These are phyloP conservation scores for Eucalyptus albens DNA, from an alignment of 345 rosid species.

Conservation along the genomic window DNA sequence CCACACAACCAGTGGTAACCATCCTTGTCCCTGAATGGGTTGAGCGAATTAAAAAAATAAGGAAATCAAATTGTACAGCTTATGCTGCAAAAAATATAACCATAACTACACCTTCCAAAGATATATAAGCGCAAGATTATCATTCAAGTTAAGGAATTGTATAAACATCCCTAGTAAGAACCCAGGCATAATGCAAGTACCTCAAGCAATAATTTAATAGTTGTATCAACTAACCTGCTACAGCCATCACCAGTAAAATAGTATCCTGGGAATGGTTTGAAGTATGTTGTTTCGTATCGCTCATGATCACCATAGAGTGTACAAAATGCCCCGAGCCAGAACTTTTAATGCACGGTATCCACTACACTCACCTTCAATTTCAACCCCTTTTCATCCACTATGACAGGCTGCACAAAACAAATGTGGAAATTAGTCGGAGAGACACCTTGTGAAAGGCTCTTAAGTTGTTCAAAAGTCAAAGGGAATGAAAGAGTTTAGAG, in stretches of 20 bases:
- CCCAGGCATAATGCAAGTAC: no score
- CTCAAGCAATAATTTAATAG: no score
- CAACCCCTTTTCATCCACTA: slow-evolving; percentile 96
- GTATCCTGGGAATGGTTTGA: slow-evolving; percentile 79
- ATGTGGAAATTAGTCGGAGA: background rate
- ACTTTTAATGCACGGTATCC: slow-evolving; percentile 76
- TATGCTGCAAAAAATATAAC: no score
- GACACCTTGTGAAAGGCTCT: background rate
- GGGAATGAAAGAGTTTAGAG: background rate
- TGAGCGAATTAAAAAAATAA: no score
- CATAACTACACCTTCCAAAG: no score
- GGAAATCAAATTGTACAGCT: no score
- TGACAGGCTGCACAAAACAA: slow-evolving; percentile 45
- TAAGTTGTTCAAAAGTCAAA: background rate
- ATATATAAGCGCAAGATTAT: no score
- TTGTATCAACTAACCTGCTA: slow-evolving; percentile 35
- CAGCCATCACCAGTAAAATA: slow-evolving; percentile 96
- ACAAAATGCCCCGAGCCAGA: slow-evolving; percentile 99
- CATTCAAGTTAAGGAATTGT: no score
- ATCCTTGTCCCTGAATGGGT: no score
- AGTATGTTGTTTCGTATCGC: slow-evolving; percentile 91
- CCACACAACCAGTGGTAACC: no score
- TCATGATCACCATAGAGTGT: slow-evolving; percentile 97
- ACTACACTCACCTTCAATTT: slow-evolving; percentile 87
- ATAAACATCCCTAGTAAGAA: no score